Evolutionary conservation across 192 early-diverging fungal species (phyloP), one percentile per base, ranked within the genome.

Genomic region (Coemansia sp.): DNA sequence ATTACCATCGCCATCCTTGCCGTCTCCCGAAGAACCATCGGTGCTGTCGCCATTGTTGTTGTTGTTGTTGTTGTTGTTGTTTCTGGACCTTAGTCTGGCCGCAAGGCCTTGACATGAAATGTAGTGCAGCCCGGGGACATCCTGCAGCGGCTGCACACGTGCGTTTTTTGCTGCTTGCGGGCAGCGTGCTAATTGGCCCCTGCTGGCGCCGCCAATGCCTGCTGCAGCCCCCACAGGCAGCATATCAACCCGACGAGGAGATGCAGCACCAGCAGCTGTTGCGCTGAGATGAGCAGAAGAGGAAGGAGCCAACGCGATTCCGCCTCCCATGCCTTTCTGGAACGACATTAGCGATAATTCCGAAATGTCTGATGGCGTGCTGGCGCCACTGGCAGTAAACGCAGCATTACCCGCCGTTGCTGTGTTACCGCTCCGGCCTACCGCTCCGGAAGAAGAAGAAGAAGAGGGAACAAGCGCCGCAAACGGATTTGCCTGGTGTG

Each of bases 121-220:
- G 44, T 71, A 76, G 25, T 73, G 50, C 44, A 78, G 67, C 7
- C 72, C 77, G 11, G 62, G 11, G 14, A 74, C 76, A 2, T 48
- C 59, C 12, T 53, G 25, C 64, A 37, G 7, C 0, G 67, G 59
- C 39, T 61, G 50, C 11, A 48, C 19, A 32, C 69, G 69, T 39
- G 19, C 56, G 42, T 60, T 59, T 50, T 62, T 38, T 25, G 42
- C 14, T 14, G 57, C 49, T 48, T 45, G 38, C 40, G 66, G 63
- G 7, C 63, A 54, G 57, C 67, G 41, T 25, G 75, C 57, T 63
- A 73, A 59, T 37, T 49, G 63, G 39, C 63, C 76, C 40, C 42
- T 58, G 44, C 7, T 32, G 17, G 63, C 22, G 41, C 65, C 38
- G 44, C 49, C 38, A 51, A 13, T 2, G 44, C n/a, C 41, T 56